Conservation (phyloP, 148 eudicot genomes). For the Selenicereus undatus region DNA sequence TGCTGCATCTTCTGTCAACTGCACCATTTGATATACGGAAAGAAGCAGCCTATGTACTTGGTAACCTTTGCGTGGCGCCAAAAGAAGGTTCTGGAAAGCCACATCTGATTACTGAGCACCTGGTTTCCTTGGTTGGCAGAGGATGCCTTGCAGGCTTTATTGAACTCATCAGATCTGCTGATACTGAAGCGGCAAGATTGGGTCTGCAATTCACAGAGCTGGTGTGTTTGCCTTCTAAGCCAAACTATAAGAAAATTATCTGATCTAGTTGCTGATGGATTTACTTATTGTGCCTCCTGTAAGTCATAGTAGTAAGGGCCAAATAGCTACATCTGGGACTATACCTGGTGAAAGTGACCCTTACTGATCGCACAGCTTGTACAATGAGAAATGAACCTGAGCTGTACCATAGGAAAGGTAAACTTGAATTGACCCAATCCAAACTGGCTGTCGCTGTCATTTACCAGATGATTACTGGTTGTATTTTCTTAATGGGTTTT, state of each 20-base stretch:
- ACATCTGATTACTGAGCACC: conserved; percentile 65
- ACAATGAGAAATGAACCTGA: background rate
- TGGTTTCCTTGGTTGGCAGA: conserved; percentile 63
- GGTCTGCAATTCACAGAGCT: conserved; percentile 92
- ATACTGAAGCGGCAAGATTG: conserved; percentile 81
- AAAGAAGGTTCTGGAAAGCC: conserved; percentile 67
- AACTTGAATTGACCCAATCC: background rate
- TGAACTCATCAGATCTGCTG: conserved; percentile 84
- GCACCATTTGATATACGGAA: conserved; percentile 87
- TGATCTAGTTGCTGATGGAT: too few relatives aligned
- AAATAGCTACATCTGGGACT: background rate
- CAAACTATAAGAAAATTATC: too few relatives aligned
- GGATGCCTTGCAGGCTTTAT: conserved; percentile 83
- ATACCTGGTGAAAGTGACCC: background rate
- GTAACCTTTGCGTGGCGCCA: conserved; percentile 89
- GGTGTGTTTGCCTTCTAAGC: conserved; percentile 42
- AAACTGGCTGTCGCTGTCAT: background rate
- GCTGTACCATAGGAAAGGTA: background rate
- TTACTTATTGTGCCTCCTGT: too few relatives aligned
- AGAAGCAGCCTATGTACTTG: conserved; percentile 86
- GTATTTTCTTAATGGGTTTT: background rate
- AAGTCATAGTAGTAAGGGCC: background rate
- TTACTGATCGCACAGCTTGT: background rate
- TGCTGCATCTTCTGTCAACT: conserved; percentile 59
- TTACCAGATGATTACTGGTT: background rate